A percentile compares a stretch with the other conserved stretches of the same genome.
These are phyloP conservation scores for Aspergillus panamensis DNA, from an alignment of 495 filamentous ascomycete species.

Conservation along the genomic window DNA sequence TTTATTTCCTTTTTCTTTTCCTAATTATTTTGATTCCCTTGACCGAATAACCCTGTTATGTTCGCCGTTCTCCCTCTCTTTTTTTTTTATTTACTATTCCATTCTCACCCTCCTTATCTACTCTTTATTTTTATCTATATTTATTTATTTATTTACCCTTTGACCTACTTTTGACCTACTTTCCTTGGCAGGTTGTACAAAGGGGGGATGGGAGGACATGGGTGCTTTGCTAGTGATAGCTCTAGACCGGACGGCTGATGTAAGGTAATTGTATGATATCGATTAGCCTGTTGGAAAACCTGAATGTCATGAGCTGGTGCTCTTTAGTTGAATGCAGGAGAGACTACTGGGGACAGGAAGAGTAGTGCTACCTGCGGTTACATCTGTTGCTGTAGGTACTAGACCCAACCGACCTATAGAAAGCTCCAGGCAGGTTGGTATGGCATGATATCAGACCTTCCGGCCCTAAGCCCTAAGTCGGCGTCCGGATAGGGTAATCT, in stretches of 20 bases:
- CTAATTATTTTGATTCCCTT: not conserved
- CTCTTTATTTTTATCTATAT: constrained; percentile 1
- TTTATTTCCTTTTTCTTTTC: not conserved
- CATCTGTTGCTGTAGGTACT: not conserved
- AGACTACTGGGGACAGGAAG: not conserved
- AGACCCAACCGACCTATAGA: not conserved
- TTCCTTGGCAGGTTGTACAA: constrained; percentile 20
- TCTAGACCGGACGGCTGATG: constrained; percentile 19
- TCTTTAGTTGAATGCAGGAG: not conserved
- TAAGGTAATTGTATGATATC: constrained; percentile 20
- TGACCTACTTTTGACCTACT: constrained; percentile 8
- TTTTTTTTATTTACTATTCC: not conserved
- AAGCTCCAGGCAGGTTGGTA: not conserved
- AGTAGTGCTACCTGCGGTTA: not conserved
- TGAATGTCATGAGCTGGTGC: constrained; percentile 11
- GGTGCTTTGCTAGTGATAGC: constrained; percentile 14
- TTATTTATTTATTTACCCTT: constrained; percentile 9
- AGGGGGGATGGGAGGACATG: constrained; percentile 10
- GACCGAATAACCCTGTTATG: not conserved
- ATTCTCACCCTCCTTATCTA: not conserved
- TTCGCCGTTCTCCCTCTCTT: not conserved
- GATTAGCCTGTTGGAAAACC: constrained; percentile 14
- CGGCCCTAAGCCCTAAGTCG: constrained; percentile 32
- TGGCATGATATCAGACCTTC: not conserved
- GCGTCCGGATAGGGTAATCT: constrained; percentile 24